Evolutionary conservation across 352 stramenopile genomes (phyloP).

Genomic region (Pythium utonaiense): DNA sequence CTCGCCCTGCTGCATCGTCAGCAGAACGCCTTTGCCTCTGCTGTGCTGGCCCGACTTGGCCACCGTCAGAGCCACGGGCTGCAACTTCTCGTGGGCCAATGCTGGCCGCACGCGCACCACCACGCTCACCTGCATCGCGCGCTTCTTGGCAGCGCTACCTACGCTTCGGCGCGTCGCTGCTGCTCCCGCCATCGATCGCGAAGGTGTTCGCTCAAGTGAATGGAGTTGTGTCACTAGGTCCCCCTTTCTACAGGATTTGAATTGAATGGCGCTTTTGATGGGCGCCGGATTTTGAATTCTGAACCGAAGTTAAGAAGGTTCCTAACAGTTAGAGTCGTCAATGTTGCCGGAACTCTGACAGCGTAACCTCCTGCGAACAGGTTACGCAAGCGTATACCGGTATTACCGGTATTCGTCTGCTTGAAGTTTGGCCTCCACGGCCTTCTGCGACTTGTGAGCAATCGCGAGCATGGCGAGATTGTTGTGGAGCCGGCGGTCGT

Average conservation of each 20-base stretch:
- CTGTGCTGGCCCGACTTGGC: constrained; percentile 9
- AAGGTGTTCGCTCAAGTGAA: background rate
- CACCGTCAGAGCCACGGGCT: constrained; percentile 21
- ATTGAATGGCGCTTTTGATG: background rate
- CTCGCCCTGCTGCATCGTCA: constrained; percentile 13
- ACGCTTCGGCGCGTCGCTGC: background rate
- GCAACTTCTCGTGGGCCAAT: constrained; percentile 26
- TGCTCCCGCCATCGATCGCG: background rate
- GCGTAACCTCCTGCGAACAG: background rate
- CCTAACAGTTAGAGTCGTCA: background rate
- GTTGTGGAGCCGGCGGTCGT: constrained; percentile 40
- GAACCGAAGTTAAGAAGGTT: background rate
- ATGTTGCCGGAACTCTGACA: background rate
- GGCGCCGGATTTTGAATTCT: constrained; percentile 11
- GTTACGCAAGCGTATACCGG: background rate
- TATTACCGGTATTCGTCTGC: constrained; percentile 5
- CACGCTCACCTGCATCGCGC: constrained; percentile 32
- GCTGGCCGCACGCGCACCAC: constrained; percentile 40
- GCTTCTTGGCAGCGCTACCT: constrained; percentile 16
- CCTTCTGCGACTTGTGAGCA: constrained; percentile 26
- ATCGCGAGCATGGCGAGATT: constrained; percentile 64
- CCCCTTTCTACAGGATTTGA: background rate
- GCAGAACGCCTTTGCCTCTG: constrained; percentile 15
- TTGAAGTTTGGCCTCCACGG: constrained; percentile 21
- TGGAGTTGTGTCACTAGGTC: background rate